Conservation (phyloP, 2,329 filamentous ascomycete genomes). For the Colletotrichum phormii region DNA sequence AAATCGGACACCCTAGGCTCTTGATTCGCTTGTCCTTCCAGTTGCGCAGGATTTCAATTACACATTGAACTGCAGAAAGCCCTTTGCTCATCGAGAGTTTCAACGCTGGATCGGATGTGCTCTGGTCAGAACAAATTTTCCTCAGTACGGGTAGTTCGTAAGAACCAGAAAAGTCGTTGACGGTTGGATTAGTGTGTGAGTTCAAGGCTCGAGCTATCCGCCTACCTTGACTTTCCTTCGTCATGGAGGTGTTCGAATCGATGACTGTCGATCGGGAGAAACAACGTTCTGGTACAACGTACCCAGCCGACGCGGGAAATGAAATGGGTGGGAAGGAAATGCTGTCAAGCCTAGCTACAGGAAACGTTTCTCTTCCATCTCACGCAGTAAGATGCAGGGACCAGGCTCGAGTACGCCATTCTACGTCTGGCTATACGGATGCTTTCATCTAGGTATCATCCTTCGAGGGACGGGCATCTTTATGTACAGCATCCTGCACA, state of each 20-base stretch:
- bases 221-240: not conserved
- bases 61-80: not conserved
- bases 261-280: not conserved
- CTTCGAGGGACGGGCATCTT: not conserved
- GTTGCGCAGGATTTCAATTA: not conserved
- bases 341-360: not conserved
- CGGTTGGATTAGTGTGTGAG: not conserved
- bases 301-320: not conserved
- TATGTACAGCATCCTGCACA: not conserved
- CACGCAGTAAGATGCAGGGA: not conserved
- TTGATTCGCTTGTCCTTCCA: not conserved
- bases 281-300: not conserved
- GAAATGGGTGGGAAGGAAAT: not conserved
- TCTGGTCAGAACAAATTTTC: not conserved
- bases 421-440: not conserved
- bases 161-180: conserved; percentile 2
- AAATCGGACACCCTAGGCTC: not conserved
- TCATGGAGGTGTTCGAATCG: not conserved
- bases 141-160: not conserved
- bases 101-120: conserved; percentile 14
- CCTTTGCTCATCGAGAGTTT: conserved; percentile 22
- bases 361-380: not conserved
- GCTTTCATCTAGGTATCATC: not conserved
- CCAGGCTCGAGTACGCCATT: not conserved
- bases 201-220: not conserved